Evolutionary conservation across 306 rosid species (phyloP), one percentile per base, ranked within the genome.

Genomic region (Datisca glomerata): DNA sequence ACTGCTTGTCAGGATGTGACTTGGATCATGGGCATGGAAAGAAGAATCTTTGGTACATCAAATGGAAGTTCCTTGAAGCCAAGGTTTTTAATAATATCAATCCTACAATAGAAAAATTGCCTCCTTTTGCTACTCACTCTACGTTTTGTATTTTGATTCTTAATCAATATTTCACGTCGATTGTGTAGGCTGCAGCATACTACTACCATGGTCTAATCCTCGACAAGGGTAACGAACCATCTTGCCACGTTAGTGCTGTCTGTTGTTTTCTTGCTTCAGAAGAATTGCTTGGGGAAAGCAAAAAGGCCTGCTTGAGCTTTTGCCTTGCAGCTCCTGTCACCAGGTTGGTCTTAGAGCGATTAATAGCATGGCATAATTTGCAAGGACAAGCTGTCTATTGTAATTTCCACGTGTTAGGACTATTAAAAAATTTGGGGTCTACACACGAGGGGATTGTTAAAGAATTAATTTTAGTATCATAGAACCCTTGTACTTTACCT

Each of bases 201-300:
- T 80, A 89, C 81, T 89, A 72, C 81, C 91, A 89, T 34, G 95
- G 95, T 14, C 61, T 84, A 64, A 70, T 89, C 34, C 78, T 89
- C 18, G 98, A 80, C 78, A 84, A 80, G 64, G 86, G 93, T 20
- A 74, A 47, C 19, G 95, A 89, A 51, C 92, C 81, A 32, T 64
- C 79, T 36, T 50, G 67, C 59, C 81, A 80, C 43, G 64, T 84
- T 17, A 47, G 66, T 1, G 95, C 92, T 0, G 76, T 78, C 18
- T 84, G 84, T 16, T 80, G 98, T 59, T 89, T 89, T 68, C 95
- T 89, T 48, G 92, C 93, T 5, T 85, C 98, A 7, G 93, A 84
- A 70, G 79, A 84, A 59, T 72, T 89, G 63, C 63, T 80, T 21
- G 45, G 56, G 10, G 95, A 84, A 72, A 68, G 95, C 75, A 89